Conservation (phyloP, 768 basidiomycete genomes). For the Clitopilus passeckerianus region DNA sequence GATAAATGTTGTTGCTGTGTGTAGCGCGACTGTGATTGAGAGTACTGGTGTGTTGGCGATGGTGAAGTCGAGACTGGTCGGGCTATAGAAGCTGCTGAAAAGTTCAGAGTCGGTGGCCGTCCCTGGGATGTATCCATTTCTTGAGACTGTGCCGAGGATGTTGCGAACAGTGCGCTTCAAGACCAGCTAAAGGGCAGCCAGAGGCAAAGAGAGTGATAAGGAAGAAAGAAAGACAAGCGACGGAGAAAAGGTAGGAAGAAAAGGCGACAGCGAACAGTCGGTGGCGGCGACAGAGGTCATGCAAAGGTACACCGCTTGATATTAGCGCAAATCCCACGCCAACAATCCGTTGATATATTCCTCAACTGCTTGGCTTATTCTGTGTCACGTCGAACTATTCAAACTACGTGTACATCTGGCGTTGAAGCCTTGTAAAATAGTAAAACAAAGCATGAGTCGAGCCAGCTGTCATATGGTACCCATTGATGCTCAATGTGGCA, state of each 20-base stretch:
- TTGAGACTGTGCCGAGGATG: slow-evolving; percentile 1
- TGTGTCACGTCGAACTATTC: background rate
- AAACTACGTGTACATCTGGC: background rate
- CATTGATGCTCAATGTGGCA: background rate
- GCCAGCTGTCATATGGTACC: background rate
- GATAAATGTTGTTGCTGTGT: slow-evolving; percentile 16
- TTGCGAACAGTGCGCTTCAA: slow-evolving; percentile 16
- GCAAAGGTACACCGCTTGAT: slow-evolving; percentile 2
- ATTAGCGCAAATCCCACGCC: slow-evolving; percentile 4
- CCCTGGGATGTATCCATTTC: slow-evolving; percentile 15
- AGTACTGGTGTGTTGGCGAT: slow-evolving; percentile 18
- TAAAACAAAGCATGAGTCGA: background rate
- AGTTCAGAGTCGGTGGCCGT: slow-evolving; percentile 20
- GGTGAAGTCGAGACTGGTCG: slow-evolving; percentile 22
- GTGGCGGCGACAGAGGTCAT: slow-evolving; percentile 6
- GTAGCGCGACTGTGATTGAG: slow-evolving; percentile 29
- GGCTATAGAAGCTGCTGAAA: slow-evolving; percentile 23
- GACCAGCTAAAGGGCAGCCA: slow-evolving; percentile 20
- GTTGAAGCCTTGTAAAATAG: background rate
- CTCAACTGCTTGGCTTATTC: background rate
- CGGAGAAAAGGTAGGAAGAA: slow-evolving; percentile 4
- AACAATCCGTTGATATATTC: slow-evolving; percentile 6
- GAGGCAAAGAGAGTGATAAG: slow-evolving; percentile 15
- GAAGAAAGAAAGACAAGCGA: slow-evolving; percentile 4
- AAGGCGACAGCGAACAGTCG: slow-evolving; percentile 4